phyloP scores from a whole-genome alignment of 345 rosid genomes.

The Acer saccharum region DNA sequence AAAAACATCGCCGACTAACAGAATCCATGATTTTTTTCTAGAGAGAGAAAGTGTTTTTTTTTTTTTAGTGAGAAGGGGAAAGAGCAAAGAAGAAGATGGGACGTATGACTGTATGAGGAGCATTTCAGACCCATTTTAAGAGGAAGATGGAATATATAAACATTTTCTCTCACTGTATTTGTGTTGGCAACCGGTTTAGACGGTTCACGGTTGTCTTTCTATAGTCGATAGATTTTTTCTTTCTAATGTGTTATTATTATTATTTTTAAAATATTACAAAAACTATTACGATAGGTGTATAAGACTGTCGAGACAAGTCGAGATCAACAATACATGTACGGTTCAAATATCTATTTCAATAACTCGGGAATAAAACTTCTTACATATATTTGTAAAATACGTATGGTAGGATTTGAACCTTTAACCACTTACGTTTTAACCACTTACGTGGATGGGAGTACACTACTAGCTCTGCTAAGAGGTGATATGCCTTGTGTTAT shows the following conservation, averaged over 20 bases:
- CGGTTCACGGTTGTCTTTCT: constrained; percentile 22
- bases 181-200: constrained; percentile 24
- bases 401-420: too few species aligned
- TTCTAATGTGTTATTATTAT: too few species aligned
- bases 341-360: too few species aligned
- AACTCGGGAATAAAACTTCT: too few species aligned
- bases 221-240: constrained; percentile 4
- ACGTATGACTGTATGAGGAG: constrained; percentile 37
- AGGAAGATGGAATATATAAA: constrained; percentile 40
- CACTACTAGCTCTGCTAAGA: too few species aligned
- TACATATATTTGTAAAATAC: too few species aligned
- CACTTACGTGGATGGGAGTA: neutral
- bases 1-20: constrained; percentile 28
- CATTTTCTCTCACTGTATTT: constrained; percentile 34
- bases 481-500: too few species aligned
- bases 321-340: too few species aligned
- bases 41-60: neutral
- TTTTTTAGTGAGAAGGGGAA: neutral
- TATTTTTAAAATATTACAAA: too few species aligned
- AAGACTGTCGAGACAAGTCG: too few species aligned
- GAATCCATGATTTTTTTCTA: constrained; percentile 1
- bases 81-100: constrained; percentile 28
- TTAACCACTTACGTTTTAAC: neutral
- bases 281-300: too few species aligned
- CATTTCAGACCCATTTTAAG: constrained; percentile 38